Base-by-base conservation (phyloP, 768 basidiomycete species). In the Serendipita vermifera region DNA sequence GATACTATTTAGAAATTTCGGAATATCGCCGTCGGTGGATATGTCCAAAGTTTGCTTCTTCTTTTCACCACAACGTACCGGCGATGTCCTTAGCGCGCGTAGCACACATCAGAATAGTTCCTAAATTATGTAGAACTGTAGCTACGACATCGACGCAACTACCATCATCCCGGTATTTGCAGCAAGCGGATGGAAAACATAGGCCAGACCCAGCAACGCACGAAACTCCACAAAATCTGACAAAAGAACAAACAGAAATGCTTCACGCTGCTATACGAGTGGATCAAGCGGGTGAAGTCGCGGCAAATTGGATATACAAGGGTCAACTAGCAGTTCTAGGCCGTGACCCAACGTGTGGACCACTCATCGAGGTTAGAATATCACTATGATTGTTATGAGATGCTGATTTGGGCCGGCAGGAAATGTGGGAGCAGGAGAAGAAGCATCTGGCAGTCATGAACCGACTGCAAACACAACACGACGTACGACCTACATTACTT, bases 391-490 rank as follows among this genome's bases (percentile, higher is more conserved):
- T n/a, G n/a, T n/a, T n/a, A n/a, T n/a, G n/a, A n/a, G n/a, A n/a
- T n/a, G n/a, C n/a, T n/a, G n/a, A n/a, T n/a, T n/a, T n/a, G n/a
- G n/a, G n/a, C n/a, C n/a, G n/a, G 38, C 55, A 97, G 92, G 85
- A 87, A 58, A 98, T 98, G 93, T 97, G 92, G 91, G 81, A 89
- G 32, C 90, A 90, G 66, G 93, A 98, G 69, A 87, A 85, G 71
- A 89, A 87, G 66, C 93, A 98, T 68, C 73, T 98, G 11, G 65
- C 71, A 0, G 87, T 91, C 31, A 88, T 94, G 82, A 79, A 92
- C 65, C 83, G 80, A 63, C 69, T 98, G 17, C 87, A 87, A 62
- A 62, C 77, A 2, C 92, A 98, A 67, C 90, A 97, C 66, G 74
- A 73, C 24, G 75, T 89, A 33, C 78, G 93, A 35, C 93, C 93